Base-by-base conservation (phyloP, 768 basidiomycete genomes). In the Suillus hirtellus region DNA sequence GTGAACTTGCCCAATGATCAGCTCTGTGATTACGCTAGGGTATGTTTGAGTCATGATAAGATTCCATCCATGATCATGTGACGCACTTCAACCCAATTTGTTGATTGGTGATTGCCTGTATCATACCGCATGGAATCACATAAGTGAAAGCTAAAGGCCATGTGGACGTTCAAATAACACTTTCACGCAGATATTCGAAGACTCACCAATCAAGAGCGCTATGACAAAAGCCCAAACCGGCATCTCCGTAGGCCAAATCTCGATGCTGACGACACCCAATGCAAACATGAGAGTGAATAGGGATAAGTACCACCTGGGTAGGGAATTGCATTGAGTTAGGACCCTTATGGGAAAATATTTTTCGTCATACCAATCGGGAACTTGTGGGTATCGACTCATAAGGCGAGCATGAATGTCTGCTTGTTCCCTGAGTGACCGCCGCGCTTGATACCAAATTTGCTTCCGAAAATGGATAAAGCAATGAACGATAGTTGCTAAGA, bases 401-500 rank as follows among this genome's bases (percentile, higher is more conserved):
- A 95, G 79, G 14, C 91, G 84, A 21, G 90, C 90, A 68, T 95
- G 93, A 64, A 95, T 85, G 77, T 95, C 93, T 0, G 90, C 89
- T 69, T 92, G 89, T 68, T 94, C 93, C 55, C 82, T 74, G 73
- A 90, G 82, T 4, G 90, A 81, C 60, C 87, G 82, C 54, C 89
- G 86, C 21, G 86, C 77, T 73, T 92, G 90, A 4, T 78, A 79
- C 81, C 87, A 87, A 63, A 94, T 90, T 73, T 91, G 89, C 70
- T 89, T 89, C 72, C 91, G 85, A 78, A 88, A 91, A 77, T 86
- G 88, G 40, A 93, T 77, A 72, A 79, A 69, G 1, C 73, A 61
- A 37, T 75, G 74, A n/a, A 71, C 67, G 35, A 75, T 67, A 8
- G 67, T 75, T 6, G 74, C 74, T 75, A 52, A 35, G 5, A 14